Evolutionary conservation across 2,329 filamentous ascomycete species (phyloP).

Genomic region (Ophiostoma tasmaniense): DNA sequence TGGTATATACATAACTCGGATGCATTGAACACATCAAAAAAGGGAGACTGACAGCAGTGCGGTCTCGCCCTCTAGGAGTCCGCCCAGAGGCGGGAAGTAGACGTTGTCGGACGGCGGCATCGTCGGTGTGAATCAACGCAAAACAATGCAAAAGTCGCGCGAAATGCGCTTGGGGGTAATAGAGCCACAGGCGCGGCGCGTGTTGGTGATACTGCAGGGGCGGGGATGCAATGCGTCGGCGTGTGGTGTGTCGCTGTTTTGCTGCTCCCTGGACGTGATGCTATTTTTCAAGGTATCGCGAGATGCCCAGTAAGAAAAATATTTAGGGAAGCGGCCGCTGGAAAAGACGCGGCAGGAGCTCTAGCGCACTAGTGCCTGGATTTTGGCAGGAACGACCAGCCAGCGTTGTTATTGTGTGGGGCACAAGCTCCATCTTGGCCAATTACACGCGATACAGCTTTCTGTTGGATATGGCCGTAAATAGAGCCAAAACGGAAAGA

Average conservation of each 20-base stretch:
- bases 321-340: conserved; percentile 9
- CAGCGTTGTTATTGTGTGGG: conserved; percentile 16
- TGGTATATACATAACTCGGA: conserved; percentile 2
- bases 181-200: neutral
- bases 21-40: neutral
- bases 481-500: neutral
- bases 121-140: conserved; percentile 43
- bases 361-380: conserved; percentile 13
- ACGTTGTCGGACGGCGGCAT: conserved; percentile 59
- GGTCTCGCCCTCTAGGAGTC: conserved; percentile 72
- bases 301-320: conserved; percentile 16
- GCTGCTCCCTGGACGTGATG: conserved; percentile 9
- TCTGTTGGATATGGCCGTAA: neutral
- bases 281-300: conserved; percentile 9
- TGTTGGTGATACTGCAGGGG: neutral
- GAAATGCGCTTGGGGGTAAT: neutral
- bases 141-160: conserved; percentile 7
- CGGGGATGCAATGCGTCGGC: neutral
- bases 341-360: conserved; percentile 21
- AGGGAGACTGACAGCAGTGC: conserved; percentile 61
- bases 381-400: conserved; percentile 4
- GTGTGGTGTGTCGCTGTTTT: conserved; percentile 11
- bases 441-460: neutral
- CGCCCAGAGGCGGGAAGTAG: conserved; percentile 78
- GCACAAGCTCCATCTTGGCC: neutral